Conservation (phyloP, 2,329 filamentous ascomycete genomes). For the Trichophyton rubrum region DNA sequence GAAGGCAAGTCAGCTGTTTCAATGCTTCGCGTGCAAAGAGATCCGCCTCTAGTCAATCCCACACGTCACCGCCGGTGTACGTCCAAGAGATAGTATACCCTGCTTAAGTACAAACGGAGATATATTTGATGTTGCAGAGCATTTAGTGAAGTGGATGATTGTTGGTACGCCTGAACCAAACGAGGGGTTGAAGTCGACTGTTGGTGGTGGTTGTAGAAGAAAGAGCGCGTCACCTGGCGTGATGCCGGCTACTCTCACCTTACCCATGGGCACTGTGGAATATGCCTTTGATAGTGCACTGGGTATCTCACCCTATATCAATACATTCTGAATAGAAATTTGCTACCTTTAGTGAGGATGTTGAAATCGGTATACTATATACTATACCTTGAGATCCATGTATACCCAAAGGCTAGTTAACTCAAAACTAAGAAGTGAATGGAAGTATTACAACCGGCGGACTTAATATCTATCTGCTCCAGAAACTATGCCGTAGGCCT, state of each 20-base stretch:
- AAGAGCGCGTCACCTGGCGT: neutral
- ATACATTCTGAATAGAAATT: no score
- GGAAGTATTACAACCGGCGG: neutral
- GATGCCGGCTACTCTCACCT: neutral
- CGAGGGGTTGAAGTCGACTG: neutral
- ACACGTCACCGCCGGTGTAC: neutral
- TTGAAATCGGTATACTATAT: no score
- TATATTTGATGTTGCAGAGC: no score
- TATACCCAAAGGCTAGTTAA: neutral
- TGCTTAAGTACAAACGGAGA: neutral
- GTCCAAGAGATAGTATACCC: neutral
- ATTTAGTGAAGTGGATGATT: neutral
- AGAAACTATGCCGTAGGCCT: conserved; percentile 24
- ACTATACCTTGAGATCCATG: no score
- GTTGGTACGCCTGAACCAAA: neutral
- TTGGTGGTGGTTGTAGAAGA: neutral
- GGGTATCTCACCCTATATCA: no score
- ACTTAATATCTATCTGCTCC: conserved; percentile 22
- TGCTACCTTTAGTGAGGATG: no score
- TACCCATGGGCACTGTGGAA: neutral
- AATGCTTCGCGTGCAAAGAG: neutral
- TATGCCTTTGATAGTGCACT: neutral
- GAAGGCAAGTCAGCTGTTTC: neutral
- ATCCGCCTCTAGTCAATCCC: neutral
- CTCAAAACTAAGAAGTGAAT: neutral